Percentiles rank a stretch among this genome's conserved stretches.
Evolutionary conservation across 768 basidiomycete genomes (phyloP).

Genomic region (Termitomyces titanicus): DNA sequence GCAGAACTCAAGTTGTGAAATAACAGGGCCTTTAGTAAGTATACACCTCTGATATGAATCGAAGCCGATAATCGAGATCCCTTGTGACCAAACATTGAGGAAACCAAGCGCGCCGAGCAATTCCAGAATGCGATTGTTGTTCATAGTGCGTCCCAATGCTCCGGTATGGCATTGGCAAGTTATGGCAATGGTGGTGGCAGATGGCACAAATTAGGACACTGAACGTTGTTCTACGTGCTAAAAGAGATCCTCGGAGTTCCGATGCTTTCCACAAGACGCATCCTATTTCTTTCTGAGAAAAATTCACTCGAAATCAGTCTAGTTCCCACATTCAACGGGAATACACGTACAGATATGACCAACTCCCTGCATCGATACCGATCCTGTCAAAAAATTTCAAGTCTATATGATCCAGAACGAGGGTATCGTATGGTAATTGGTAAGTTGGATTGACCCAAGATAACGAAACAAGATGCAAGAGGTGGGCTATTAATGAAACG

Average conservation of each 20-base stretch:
- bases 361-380: background rate
- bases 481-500: background rate
- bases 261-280: slow-evolving; percentile 3
- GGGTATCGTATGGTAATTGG: background rate
- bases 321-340: slow-evolving; percentile 1
- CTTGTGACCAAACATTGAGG: background rate
- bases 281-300: background rate
- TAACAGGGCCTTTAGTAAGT: background rate
- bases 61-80: background rate
- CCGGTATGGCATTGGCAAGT: slow-evolving; percentile 2
- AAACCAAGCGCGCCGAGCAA: background rate
- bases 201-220: background rate
- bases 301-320: background rate
- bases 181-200: background rate
- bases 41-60: background rate
- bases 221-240: background rate
- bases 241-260: slow-evolving; percentile 6
- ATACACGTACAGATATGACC: background rate
- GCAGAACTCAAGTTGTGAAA: background rate
- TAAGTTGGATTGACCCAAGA: background rate
- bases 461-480: background rate
- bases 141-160: background rate
- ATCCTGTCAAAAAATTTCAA: background rate
- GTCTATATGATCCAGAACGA: background rate
- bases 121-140: background rate